Evolutionary conservation across 371 early-diverging fungal genomes (phyloP), one percentile per base, ranked within the genome.

Genomic region (Saksenaea vasiformis): DNA sequence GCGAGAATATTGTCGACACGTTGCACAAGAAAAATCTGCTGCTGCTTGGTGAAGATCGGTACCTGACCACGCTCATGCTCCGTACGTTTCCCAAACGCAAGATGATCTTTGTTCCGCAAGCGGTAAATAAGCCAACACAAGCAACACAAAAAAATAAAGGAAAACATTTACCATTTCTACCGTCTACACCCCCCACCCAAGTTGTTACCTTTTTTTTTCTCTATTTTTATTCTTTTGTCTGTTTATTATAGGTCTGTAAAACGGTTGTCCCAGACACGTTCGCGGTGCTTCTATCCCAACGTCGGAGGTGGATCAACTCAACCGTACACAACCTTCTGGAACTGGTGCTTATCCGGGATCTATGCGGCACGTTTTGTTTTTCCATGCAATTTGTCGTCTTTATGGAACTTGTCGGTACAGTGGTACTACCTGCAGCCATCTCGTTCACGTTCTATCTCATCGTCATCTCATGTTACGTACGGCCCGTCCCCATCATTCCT

Each of bases 221-320:
- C 11, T 15, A 17, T n/a, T 31, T 34, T 5, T 39, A 22, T n/a
- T 24, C 22, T 56, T 41, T 35, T 54, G 55, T 15, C 28, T 60
- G 22, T 38, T 60, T 27, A 14, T 13, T 36, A 24, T 57, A 81
- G 81, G 85, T 89, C 37, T 98, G 98, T 78, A 90, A 92, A 70
- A 98, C 99, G 1, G 87, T 90, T n/a, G 98, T 97, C 13, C 99
- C 99, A 1, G 92, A 91, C 65, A 86, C 84, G 47, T 97, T 97
- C 73, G 74, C 75, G 41, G 92, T 96, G 27, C 84, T 99, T 27
- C 77, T 97, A 36, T 93, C 93, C 34, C 99, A 99, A 76, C 85
- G 99, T 24, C 85, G 99, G 55, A 77, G 97, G 62, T 98, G 98
- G 98, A 98, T 98, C 78, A 98, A 98, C 72, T 96, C 96, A 0